phyloP scores from a whole-genome alignment of 2,329 filamentous ascomycete species.

The Aspergillus unguis region DNA sequence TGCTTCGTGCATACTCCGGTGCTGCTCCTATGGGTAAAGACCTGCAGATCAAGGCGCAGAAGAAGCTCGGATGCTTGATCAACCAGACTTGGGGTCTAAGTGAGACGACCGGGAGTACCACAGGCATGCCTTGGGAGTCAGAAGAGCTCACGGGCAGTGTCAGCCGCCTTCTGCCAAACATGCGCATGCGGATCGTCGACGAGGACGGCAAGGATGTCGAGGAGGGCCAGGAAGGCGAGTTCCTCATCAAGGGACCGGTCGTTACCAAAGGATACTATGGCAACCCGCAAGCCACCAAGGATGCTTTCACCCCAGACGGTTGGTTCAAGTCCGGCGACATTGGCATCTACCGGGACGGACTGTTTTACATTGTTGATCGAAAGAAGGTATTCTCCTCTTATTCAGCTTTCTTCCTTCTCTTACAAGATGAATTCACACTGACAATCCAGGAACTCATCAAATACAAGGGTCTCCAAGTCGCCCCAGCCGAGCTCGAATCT shows the following conservation, averaged over 20 bases:
- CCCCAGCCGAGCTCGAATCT: constrained; percentile 42
- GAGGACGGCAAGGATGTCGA: constrained; percentile 53
- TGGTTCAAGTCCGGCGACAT: constrained; percentile 56
- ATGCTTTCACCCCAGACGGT: constrained; percentile 48
- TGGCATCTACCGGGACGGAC: constrained; percentile 40
- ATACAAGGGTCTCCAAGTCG: constrained; percentile 47
- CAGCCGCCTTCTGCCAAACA: constrained; percentile 30
- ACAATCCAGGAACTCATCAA: constrained; percentile 45
- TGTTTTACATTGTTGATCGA: constrained; percentile 52
- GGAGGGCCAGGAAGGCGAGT: constrained; percentile 46
- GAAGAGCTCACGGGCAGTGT: constrained; percentile 15
- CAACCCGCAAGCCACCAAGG: constrained; percentile 46
- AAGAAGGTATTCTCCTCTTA: constrained; percentile 33
- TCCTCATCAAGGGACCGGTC: constrained; percentile 50
- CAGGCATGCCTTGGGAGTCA: constrained; percentile 13
- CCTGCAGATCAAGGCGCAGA: constrained; percentile 12
- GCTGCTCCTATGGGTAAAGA: constrained; percentile 16
- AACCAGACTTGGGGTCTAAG: constrained; percentile 54
- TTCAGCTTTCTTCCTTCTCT: neutral
- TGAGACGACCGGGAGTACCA: constrained; percentile 37
- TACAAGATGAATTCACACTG: neutral
- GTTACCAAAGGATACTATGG: constrained; percentile 53
- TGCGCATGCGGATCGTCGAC: constrained; percentile 48
- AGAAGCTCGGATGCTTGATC: constrained; percentile 25
- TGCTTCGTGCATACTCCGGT: constrained; percentile 21